A percentile compares a stretch with the other conserved stretches of the same genome.
Evolutionary conservation across 768 basidiomycete genomes (phyloP).

Genomic region (Cystobasidium tubakii): DNA sequence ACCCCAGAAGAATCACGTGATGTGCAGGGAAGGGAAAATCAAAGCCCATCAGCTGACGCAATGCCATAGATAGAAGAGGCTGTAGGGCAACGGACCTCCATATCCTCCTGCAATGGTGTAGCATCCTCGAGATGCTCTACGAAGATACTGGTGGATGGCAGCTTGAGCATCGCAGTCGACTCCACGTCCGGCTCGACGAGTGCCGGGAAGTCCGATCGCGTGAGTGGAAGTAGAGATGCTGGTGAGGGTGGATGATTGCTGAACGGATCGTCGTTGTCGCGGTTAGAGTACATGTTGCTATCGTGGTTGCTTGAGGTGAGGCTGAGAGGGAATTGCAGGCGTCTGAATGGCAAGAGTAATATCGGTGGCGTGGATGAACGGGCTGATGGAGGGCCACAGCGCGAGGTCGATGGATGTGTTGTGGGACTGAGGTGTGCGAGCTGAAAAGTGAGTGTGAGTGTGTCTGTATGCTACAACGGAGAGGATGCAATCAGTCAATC

Average conservation of each 20-base stretch:
- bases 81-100: background rate
- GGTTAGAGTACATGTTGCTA: background rate
- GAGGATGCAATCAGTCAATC: background rate
- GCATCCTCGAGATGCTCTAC: constrained; percentile 12
- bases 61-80: background rate
- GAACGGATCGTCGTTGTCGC: background rate
- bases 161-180: background rate
- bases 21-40: background rate
- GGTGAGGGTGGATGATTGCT: background rate
- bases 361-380: too few relatives aligned
- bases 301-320: background rate
- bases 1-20: background rate
- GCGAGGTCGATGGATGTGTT: too few relatives aligned
- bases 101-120: background rate
- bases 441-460: background rate
- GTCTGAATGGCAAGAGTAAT: too few relatives aligned
- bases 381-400: too few relatives aligned
- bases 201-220: background rate
- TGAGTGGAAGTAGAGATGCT: background rate
- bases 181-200: background rate
- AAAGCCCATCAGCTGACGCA: background rate
- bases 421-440: too few relatives aligned
- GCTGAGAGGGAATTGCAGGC: background rate
- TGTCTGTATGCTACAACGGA: background rate
- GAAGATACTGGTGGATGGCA: background rate